Base-by-base conservation (phyloP, 2,329 filamentous ascomycete species). In the Lachnellula subtilissima region DNA sequence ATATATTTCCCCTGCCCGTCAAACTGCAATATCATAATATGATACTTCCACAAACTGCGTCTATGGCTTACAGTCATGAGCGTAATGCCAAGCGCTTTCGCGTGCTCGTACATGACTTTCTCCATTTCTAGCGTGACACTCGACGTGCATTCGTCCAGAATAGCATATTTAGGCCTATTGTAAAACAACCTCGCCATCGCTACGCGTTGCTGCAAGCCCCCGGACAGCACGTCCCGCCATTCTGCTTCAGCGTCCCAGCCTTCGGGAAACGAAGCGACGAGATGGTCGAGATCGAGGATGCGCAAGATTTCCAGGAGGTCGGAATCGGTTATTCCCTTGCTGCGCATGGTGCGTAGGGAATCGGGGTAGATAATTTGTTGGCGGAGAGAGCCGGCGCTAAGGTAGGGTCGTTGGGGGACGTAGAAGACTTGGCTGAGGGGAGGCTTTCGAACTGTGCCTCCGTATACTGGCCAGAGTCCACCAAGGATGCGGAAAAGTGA, bases 361-460 rank as follows among this genome's bases (percentile, higher is more conserved):
- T 99, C 94, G 0, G 94, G 94, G 73, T 99, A 99, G 57, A 94
- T 96, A 65, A 99, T 91, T 69, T 99, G 94, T 71, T 97, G 91
- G 40, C 94, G 86, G n/a, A 99, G 82, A 1, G 89, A 91, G 22
- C 94, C 94, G 52, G 91, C 85, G 14, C 89, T 94, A 1, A 99
- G 81, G 69, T 99, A 99, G 0, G 94, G 94, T 1, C 94, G 85
- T 69, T 99, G 94, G 0, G 94, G 94, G 62, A 99, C 95, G 75
- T 99, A 99, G 75, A 97, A 99, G 69, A 99, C 97, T 70, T 94
- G 88, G 63, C 89, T 85, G 67, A 93, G 94, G 1, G 89, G 86
- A 1, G 94, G 94, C 72, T 97, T 97, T 67, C 90, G 82, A 19
- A 99, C 94, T 1, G 84, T 91, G 51, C 94, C 94, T 62, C 94